Percentiles rank a stretch among this genome's conserved stretches.
Conservation (phyloP, 192 early-diverging fungal species). For the Ambispora gerdemannii region DNA sequence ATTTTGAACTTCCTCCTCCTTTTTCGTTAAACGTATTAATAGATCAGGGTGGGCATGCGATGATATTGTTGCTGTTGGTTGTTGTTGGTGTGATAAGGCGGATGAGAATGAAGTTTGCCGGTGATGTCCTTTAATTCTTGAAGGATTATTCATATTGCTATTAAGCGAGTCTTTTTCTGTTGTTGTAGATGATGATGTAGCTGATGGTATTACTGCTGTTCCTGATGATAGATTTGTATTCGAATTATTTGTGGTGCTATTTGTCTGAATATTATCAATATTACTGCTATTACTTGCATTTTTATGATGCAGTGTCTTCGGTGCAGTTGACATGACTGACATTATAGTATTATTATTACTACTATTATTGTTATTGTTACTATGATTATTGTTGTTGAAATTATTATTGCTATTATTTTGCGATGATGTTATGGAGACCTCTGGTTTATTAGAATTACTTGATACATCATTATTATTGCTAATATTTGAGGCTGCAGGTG, state of each 20-base stretch:
- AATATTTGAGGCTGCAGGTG: not conserved
- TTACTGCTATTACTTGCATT: no score
- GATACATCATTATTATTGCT: not conserved
- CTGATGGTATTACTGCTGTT: not conserved
- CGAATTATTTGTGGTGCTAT: no score
- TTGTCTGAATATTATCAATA: not conserved
- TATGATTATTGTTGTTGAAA: not conserved
- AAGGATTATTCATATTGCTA: not conserved
- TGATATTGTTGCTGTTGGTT: not conserved
- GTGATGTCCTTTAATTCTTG: not conserved
- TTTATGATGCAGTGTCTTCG: not conserved
- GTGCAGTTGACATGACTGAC: not conserved
- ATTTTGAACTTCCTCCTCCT: conserved; percentile 30
- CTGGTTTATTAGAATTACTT: no score
- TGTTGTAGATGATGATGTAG: not conserved
- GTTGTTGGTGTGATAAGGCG: not conserved
- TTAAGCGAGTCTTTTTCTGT: not conserved
- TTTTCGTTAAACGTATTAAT: conserved; percentile 18
- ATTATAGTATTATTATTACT: not conserved
- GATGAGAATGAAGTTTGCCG: not conserved
- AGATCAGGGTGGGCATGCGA: conserved; percentile 4
- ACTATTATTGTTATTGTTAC: not conserved
- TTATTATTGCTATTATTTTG: not conserved
- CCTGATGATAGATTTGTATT: not conserved
- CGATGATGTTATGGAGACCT: not conserved